Conservation (phyloP, 306 rosid genomes). For the Casuarina cunninghamiana region DNA sequence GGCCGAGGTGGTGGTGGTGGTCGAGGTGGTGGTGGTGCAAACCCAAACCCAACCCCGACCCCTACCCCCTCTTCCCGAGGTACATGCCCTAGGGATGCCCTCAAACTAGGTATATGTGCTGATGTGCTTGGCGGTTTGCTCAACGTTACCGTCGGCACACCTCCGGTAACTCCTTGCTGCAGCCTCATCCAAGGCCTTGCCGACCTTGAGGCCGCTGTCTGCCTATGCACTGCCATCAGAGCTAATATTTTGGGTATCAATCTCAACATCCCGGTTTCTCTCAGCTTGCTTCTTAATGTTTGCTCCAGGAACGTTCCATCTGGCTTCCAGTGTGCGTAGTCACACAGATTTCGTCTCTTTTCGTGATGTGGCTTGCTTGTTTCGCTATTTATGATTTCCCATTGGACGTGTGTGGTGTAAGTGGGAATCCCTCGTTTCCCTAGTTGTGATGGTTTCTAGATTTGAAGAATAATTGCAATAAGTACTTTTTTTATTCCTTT, state of each 20-base stretch:
- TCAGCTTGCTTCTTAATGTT: conserved; percentile 69
- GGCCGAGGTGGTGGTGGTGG: no score
- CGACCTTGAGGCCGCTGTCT: conserved; percentile 69
- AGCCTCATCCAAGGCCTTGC: conserved; percentile 61
- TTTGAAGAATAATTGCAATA: conserved; percentile 15
- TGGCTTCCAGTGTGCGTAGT: conserved; percentile 52
- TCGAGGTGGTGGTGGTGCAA: no score
- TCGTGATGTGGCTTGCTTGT: not conserved
- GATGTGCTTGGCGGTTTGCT: conserved; percentile 54
- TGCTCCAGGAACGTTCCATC: conserved; percentile 47
- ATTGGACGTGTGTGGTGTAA: conserved; percentile 5
- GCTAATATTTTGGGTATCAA: conserved; percentile 66
- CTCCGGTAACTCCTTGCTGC: conserved; percentile 72
- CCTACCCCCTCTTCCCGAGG: not conserved
- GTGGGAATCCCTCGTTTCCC: conserved; percentile 17
- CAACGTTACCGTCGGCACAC: conserved; percentile 49
- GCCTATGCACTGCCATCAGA: conserved; percentile 79
- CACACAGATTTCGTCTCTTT: not conserved
- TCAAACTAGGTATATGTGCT: conserved; percentile 66
- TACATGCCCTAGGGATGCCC: conserved; percentile 61
- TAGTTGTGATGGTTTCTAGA: conserved; percentile 6
- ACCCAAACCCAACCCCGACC: not conserved
- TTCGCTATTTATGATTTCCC: not conserved
- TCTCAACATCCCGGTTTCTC: conserved; percentile 64
- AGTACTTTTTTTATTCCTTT: not conserved